A percentile compares a stretch with the other conserved stretches of the same genome.
phyloP scores from a whole-genome alignment of 2,329 filamentous ascomycete species.

The Penicillium sp. region DNA sequence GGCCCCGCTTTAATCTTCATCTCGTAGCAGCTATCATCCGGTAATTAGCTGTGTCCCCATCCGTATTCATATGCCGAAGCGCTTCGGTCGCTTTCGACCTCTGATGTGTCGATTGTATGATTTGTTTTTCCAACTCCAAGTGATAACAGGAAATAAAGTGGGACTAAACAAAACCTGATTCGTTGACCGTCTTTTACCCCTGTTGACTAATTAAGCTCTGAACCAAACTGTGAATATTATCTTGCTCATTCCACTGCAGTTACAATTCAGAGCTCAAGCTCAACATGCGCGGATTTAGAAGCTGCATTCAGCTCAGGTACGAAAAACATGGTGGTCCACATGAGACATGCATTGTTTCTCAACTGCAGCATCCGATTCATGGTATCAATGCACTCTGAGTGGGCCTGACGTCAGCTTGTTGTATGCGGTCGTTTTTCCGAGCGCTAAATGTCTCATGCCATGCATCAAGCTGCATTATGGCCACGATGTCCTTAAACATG shows the following conservation, averaged over 20 bases:
- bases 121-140: not conserved
- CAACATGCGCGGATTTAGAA: not conserved
- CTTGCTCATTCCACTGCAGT: not conserved
- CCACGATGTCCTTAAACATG: not conserved
- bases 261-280: not conserved
- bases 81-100: not conserved
- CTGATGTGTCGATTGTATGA: not conserved
- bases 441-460: constrained; percentile 8
- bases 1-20: not conserved
- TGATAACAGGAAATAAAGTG: not conserved
- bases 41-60: not conserved
- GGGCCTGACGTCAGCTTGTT: constrained; percentile 9
- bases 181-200: not conserved
- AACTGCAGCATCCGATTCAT: not conserved
- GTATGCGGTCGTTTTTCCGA: not conserved
- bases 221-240: not conserved
- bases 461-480: not conserved
- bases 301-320: not conserved
- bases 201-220: not conserved
- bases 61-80: not conserved
- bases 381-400: not conserved
- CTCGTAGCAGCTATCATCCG: not conserved
- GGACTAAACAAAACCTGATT: not conserved
- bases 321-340: not conserved
- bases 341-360: constrained; percentile 12